These are phyloP conservation scores for Pugionium cornutum DNA, from an alignment of 345 rosid species.

Conservation along the genomic window DNA sequence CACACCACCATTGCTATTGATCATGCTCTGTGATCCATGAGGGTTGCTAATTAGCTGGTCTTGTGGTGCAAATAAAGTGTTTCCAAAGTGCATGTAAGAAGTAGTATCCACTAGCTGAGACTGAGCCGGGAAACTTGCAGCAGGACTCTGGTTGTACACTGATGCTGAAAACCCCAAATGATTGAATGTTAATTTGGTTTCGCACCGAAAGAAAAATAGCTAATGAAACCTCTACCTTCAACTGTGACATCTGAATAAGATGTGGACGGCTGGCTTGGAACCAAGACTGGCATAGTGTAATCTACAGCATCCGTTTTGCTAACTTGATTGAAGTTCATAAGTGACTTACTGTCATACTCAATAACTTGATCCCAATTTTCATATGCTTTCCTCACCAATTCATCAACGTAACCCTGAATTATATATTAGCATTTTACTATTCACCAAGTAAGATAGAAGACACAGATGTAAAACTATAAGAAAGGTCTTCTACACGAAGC, in stretches of 20 bases:
- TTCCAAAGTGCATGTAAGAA: conserved; percentile 51
- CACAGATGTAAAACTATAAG: background rate
- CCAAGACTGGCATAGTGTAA: conserved; percentile 54
- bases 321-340: conserved; percentile 53
- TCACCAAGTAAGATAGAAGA: background rate
- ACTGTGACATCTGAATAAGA: conserved; percentile 51
- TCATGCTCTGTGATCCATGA: conserved; percentile 34
- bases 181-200: conserved; percentile 13
- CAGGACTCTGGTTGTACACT: conserved; percentile 56
- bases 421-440: conserved; percentile 13
- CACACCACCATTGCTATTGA: conserved; percentile 24
- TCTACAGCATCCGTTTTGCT: conserved; percentile 41
- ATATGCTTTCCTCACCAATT: conserved; percentile 89
- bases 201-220: background rate
- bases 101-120: conserved; percentile 51
- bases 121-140: conserved; percentile 49
- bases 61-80: conserved; percentile 54
- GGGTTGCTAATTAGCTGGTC: conserved; percentile 40
- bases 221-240: conserved; percentile 51
- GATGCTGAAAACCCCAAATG: conserved; percentile 28
- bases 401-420: conserved; percentile 70
- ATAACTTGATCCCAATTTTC: conserved; percentile 93
- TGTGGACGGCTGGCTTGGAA: conserved; percentile 55
- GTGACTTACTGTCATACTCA: conserved; percentile 87
- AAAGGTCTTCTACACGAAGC: background rate